A percentile compares a stretch with the other conserved stretches of the same genome.
Conservation (phyloP, 2,329 filamentous ascomycete genomes). For the Stagonosporopsis cucurbitacearum region DNA sequence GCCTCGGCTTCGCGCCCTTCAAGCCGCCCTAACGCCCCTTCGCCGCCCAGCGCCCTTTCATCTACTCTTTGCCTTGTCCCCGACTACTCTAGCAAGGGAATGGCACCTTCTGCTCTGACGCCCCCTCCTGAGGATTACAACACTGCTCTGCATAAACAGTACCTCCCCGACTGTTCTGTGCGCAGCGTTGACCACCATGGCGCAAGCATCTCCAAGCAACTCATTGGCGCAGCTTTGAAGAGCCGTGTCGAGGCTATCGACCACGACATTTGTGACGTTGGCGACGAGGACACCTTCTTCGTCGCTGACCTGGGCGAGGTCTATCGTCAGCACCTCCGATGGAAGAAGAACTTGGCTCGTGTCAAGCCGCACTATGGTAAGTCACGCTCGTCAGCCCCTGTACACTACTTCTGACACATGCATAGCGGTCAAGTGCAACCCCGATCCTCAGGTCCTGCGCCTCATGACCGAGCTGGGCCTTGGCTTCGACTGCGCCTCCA, state of each 20-base stretch:
- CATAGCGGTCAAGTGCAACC: slow-evolving; percentile 97
- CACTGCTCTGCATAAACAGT: slow-evolving; percentile 48
- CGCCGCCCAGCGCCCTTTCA: slow-evolving; percentile 25
- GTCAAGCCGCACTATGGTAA: slow-evolving; percentile 96
- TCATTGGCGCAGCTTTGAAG: slow-evolving; percentile 88
- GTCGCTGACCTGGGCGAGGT: slow-evolving; percentile 97
- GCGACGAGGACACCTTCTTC: slow-evolving; percentile 97
- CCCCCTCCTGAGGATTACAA: slow-evolving; percentile 50
- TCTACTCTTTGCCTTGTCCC: slow-evolving; percentile 24
- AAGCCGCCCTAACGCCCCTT: slow-evolving; percentile 85
- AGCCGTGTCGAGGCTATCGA: slow-evolving; percentile 84
- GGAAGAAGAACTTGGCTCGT: slow-evolving; percentile 91
- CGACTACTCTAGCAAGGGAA: slow-evolving; percentile 59
- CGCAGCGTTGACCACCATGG: slow-evolving; percentile 55
- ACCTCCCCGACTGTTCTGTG: slow-evolving; percentile 36
- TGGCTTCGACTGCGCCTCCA: slow-evolving; percentile 98
- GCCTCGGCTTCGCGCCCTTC: slow-evolving; percentile 88
- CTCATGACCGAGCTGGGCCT: slow-evolving; percentile 88
- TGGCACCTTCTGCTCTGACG: slow-evolving; percentile 73
- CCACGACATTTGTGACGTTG: slow-evolving; percentile 84
- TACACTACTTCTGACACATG: slow-evolving; percentile 31
- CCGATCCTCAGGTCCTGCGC: slow-evolving; percentile 84
- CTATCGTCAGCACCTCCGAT: slow-evolving; percentile 97
- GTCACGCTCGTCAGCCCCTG: slow-evolving; percentile 38
- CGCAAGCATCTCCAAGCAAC: slow-evolving; percentile 68